A percentile compares a stretch with the other conserved stretches of the same genome.
Conservation (phyloP, 2,329 filamentous ascomycete genomes). For the Colletotrichum salicis region DNA sequence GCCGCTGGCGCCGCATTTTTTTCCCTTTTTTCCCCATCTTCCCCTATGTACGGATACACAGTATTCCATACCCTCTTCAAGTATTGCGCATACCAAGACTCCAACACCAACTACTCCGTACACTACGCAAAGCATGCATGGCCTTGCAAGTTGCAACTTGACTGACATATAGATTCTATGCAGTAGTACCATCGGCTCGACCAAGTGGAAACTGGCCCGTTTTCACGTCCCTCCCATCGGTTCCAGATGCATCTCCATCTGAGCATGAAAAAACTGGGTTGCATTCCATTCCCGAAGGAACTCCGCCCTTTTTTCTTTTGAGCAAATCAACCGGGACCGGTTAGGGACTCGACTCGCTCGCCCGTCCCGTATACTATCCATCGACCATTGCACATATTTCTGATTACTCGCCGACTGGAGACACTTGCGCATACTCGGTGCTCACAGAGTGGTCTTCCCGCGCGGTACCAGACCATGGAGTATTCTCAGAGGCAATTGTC, state of each 20-base stretch:
- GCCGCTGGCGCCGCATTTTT: slow-evolving; percentile 21
- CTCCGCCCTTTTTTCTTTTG: slow-evolving; percentile 21
- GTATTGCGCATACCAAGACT: too few relatives aligned
- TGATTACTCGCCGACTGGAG: not conserved
- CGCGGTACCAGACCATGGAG: not conserved
- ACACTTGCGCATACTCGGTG: not conserved
- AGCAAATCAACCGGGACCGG: slow-evolving; percentile 17
- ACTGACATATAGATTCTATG: slow-evolving; percentile 12
- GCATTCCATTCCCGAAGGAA: slow-evolving; percentile 29
- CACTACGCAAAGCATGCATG: slow-evolving; percentile 1
- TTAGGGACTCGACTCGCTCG: slow-evolving; percentile 14
- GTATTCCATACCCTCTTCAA: too few relatives aligned
- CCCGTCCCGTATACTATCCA: slow-evolving; percentile 11
- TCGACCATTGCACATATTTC: slow-evolving; percentile 5
- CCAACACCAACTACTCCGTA: not conserved
- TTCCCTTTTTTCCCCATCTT: not conserved
- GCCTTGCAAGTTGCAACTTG: slow-evolving; percentile 2
- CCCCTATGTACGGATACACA: not conserved
- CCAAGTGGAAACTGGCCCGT: slow-evolving; percentile 3
- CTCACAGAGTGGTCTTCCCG: slow-evolving; percentile 8
- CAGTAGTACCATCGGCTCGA: slow-evolving; percentile 8
- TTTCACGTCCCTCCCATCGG: not conserved
- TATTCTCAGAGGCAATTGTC: not conserved
- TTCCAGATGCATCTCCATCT: not conserved
- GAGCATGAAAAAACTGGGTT: slow-evolving; percentile 9